Evolutionary conservation across 2,329 filamentous ascomycete species (phyloP), one percentile per base, ranked within the genome.

Genomic region (Ceratocystis eucalypticola): DNA sequence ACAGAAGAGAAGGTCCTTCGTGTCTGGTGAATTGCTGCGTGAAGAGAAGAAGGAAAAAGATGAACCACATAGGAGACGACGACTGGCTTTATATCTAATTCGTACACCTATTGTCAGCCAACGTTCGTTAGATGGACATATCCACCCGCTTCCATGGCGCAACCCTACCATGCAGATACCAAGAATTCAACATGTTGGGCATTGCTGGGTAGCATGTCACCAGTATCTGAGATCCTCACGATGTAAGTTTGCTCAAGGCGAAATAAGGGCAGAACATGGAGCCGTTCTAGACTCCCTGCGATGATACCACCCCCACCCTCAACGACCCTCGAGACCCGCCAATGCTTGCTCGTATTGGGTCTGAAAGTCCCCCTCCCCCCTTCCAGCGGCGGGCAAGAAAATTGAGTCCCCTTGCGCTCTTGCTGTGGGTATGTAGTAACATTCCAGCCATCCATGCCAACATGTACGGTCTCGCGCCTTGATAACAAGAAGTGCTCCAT

Each of bases 1-100:
- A 41, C 67, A 45, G 45, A 66, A 64, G 30, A 57, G 22, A 46
- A 65, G 48, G 64, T 62, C 50, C 66, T 65, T 59, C 59, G 63
- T 65, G 66, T 61, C 57, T 59, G 46, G 48, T 63, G 48, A 65
- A 61, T 63, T 64, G 64, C 59, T 68, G 66, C 59, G 63, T 68
- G 64, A 59, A 30, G 62, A 62, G 48, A 22, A 64, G 0, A 33
- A 67, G 20, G 28, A 63, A 6, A 41, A 20, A 2, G 1, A 0
- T 4, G 5, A 17, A 2, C 2, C 0, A 8, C 4, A 30, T 2
- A 5, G 28, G 25, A 33, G 53, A 57, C 17, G 25, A 17, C 6
- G 22, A 2, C 22, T 12, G 17, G 12, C 25, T 57, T 30, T 57
- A 57, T 57, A 57, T 28, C 28, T 30, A 28, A 1, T 28, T 17